A percentile compares a stretch with the other conserved stretches of the same genome.
phyloP scores from a whole-genome alignment of 768 basidiomycete species.

The Lentinula edodes region DNA sequence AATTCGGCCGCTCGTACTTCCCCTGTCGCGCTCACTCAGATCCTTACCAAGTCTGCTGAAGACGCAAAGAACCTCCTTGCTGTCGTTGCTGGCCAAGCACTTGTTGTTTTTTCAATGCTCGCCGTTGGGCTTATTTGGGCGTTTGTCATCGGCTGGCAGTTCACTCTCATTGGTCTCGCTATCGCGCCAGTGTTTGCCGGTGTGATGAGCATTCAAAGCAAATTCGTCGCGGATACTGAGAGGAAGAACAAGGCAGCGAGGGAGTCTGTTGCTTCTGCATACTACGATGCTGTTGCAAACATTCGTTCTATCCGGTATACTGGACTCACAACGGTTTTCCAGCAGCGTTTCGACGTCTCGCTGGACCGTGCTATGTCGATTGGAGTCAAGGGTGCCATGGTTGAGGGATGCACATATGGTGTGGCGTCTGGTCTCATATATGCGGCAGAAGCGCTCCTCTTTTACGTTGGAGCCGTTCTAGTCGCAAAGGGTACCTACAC shows the following conservation, averaged over 20 bases:
- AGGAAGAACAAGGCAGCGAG: slow-evolving; percentile 77
- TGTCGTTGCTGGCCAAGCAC: slow-evolving; percentile 61
- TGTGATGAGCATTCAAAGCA: slow-evolving; percentile 69
- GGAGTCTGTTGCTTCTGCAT: slow-evolving; percentile 78
- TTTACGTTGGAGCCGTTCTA: slow-evolving; percentile 87
- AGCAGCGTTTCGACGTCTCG: slow-evolving; percentile 60
- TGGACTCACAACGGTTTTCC: slow-evolving; percentile 73
- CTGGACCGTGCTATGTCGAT: slow-evolving; percentile 53
- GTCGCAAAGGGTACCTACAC: slow-evolving; percentile 76
- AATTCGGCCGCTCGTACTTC: slow-evolving; percentile 32
- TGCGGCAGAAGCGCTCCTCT: slow-evolving; percentile 83
- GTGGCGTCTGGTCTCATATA: slow-evolving; percentile 82
- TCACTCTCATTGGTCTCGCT: slow-evolving; percentile 86
- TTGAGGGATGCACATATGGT: slow-evolving; percentile 81
- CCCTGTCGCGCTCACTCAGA: slow-evolving; percentile 51
- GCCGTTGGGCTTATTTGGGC: slow-evolving; percentile 86
- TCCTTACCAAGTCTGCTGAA: slow-evolving; percentile 83
- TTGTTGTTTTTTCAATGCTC: slow-evolving; percentile 80
- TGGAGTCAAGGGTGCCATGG: slow-evolving; percentile 79
- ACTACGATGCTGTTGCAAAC: slow-evolving; percentile 85
- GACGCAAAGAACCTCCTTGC: slow-evolving; percentile 79
- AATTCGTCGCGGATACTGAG: slow-evolving; percentile 69
- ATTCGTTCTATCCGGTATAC: slow-evolving; percentile 85
- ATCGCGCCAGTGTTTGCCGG: slow-evolving; percentile 80
- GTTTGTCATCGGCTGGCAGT: slow-evolving; percentile 81